Base-by-base conservation (phyloP, 106 monocot genomes). In the Iris macrosiphon region DNA sequence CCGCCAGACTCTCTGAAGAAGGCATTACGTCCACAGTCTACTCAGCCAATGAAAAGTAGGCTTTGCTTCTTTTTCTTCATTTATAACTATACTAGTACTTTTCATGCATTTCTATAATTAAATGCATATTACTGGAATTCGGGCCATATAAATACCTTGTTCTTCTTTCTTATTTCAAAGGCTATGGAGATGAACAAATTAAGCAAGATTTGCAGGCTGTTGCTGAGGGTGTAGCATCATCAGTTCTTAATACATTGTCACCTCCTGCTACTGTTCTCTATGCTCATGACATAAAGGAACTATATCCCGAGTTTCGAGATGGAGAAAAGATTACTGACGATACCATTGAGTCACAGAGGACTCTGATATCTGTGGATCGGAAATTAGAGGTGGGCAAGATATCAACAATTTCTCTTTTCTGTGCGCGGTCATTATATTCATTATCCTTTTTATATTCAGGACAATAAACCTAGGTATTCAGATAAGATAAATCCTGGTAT, bases 301-400 rank as follows among this genome's bases (percentile, higher is more conserved):
- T n/a, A n/a, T n/a, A n/a, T n/a, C n/a, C n/a, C n/a, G n/a, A n/a
- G n/a, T n/a, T n/a, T n/a, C 29, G 20, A 21, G n/a, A n/a, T n/a
- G 55, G 22, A 18, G 34, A 4, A 17, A 26, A 9, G 7, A 15
- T 29, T 3, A 29, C 34, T 41, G 59, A 42, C 17, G 59, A 43
- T 11, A 43, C 4, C 0, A 9, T 49, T 15, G 34, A 33, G 11
- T 35, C 30, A 19, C 33, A 44, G 9, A 49, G 32, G 40, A 13
- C 52, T 26, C 31, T 31, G 8, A 33, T 33, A 2, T n/a, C 42
- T 1, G 44, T 30, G 60, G 60, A 55, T 60, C 52, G 60, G 2
- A 61, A 46, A 60, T n/a, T 48, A 46, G 70, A 70, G 76, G 76
- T 77, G 58, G 48, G n/a, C n/a, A n/a, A n/a, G n/a, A n/a, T n/a